phyloP scores from a whole-genome alignment of 306 rosid genomes.

The Cucurbita pepo region DNA sequence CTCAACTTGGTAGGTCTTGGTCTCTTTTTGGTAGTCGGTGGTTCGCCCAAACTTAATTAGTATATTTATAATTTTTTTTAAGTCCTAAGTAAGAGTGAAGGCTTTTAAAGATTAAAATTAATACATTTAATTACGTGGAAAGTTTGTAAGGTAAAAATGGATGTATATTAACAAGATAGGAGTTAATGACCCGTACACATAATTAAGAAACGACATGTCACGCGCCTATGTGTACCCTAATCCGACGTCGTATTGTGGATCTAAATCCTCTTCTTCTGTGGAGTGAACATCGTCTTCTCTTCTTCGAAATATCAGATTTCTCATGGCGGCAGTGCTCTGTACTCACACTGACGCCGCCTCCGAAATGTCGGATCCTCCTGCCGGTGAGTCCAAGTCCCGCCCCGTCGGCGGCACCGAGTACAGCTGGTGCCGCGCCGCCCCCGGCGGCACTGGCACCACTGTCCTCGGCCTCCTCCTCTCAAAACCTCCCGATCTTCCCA shows the following conservation, averaged over 20 bases:
- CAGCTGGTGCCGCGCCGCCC: conserved; percentile 89
- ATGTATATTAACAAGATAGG: too few relatives aligned
- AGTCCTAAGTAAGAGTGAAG: too few relatives aligned
- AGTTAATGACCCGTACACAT: not conserved
- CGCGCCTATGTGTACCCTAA: not conserved
- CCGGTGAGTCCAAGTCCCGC: conserved; percentile 16
- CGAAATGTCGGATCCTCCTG: conserved; percentile 24
- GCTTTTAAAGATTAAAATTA: too few relatives aligned
- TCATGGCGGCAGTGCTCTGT: not conserved
- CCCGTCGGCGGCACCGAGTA: conserved; percentile 74
- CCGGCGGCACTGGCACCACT: conserved; percentile 71
- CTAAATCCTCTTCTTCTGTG: not conserved
- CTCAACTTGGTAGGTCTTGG: too few relatives aligned
- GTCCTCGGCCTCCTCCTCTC: conserved; percentile 64
- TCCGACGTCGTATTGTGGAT: not conserved
- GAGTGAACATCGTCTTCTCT: not conserved
- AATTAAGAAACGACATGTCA: not conserved
- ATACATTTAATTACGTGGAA: too few relatives aligned
- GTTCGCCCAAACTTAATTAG: too few relatives aligned
- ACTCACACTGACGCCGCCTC: not conserved
- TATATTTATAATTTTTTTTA: too few relatives aligned
- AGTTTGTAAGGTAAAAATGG: too few relatives aligned
- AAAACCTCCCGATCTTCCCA: conserved; percentile 31
- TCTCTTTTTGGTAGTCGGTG: too few relatives aligned
- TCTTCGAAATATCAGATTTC: not conserved